Percentiles rank a stretch among this genome's conserved stretches.
Evolutionary conservation across 768 basidiomycete genomes (phyloP).

Genomic region (Boletellus sp.): DNA sequence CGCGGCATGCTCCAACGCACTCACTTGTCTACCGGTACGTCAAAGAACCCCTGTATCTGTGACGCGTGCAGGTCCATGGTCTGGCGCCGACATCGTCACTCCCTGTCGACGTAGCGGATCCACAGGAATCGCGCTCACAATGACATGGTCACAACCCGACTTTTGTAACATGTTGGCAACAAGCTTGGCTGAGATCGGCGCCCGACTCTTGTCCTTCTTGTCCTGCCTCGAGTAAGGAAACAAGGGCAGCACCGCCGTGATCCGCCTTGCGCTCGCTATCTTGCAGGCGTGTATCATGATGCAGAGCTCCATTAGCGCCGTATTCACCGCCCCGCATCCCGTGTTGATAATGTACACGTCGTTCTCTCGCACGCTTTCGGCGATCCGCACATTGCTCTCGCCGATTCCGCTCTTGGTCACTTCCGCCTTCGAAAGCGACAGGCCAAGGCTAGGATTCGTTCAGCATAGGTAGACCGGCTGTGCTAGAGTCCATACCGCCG

Average conservation of each 20-base stretch:
- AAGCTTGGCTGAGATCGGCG: slow-evolving; percentile 96
- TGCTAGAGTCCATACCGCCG: slow-evolving; percentile 56
- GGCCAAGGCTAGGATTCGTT: slow-evolving; percentile 65
- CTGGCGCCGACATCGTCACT: slow-evolving; percentile 36
- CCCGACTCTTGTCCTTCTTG: slow-evolving; percentile 98
- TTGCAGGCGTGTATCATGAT: slow-evolving; percentile 99
- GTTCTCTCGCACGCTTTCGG: slow-evolving; percentile 94
- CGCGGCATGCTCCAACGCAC: slow-evolving; percentile 32
- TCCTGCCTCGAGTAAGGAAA: slow-evolving; percentile 98
- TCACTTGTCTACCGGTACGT: slow-evolving; percentile 99
- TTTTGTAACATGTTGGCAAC: slow-evolving; percentile 97
- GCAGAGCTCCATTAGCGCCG: slow-evolving; percentile 94
- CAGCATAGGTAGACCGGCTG: slow-evolving; percentile 19
- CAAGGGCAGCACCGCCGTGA: slow-evolving; percentile 96
- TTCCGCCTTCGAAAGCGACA: slow-evolving; percentile 83
- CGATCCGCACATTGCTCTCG: slow-evolving; percentile 88
- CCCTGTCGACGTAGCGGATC: background rate
- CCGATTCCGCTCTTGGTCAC: slow-evolving; percentile 87
- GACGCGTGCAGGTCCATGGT: slow-evolving; percentile 99
- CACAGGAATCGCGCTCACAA: slow-evolving; percentile 52
- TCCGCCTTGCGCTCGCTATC: slow-evolving; percentile 96
- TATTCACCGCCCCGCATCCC: slow-evolving; percentile 82
- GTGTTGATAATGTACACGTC: slow-evolving; percentile 99
- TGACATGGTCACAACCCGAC: slow-evolving; percentile 94
- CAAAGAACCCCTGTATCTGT: slow-evolving; percentile 99